Base-by-base conservation (phyloP, 192 early-diverging fungal genomes). In the Mortierella hygrophila region DNA sequence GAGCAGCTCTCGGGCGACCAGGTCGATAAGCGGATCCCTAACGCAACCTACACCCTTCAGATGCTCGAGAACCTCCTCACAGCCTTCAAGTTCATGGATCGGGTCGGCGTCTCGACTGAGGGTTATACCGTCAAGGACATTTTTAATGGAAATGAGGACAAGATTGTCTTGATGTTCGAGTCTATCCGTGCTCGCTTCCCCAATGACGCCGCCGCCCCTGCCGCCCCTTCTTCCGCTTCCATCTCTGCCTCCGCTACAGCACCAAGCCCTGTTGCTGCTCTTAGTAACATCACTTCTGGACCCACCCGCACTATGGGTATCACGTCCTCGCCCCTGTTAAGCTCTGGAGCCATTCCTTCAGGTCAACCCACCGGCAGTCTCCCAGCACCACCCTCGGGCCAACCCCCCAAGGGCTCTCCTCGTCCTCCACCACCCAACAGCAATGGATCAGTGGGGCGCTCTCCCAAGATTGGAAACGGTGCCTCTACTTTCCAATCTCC, bases 71-170 rank as follows among this genome's bases (percentile, higher is more conserved):
- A 89, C 38, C 78, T 92, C 63, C 80, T 90, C 47, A 88, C 91
- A 1, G 91, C 90, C 0, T 90, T 92, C 79, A 92, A 92, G 68
- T 92, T 92, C 35, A 92, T 92, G 91, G 91, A 90, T 42, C 77
- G 90, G 2, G 91, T 91, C 47, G 91, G 91, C 9, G 85, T 92
- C 49, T 83, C 87, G n/a, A 89, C 90, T 0, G 90, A 90, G 37
- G 91, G 91, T 9, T 92, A 90, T 68, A 92, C 90, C 0, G 90
- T 92, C 74, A 92, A 92, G 88, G 91, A 90, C 80, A 88, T 86
- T 54, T 86, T 86, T 54, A 86, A 86, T 35, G 84, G 84, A 63
- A 86, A 86, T 23, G 84, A 86, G 20, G 78, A 80, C 29, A 86
- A 81, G 84, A 86, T 86, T 44, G 37, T 75, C 18, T 4, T 74